phyloP scores from a whole-genome alignment of 306 rosid genomes.

The Rubus parviflorus region DNA sequence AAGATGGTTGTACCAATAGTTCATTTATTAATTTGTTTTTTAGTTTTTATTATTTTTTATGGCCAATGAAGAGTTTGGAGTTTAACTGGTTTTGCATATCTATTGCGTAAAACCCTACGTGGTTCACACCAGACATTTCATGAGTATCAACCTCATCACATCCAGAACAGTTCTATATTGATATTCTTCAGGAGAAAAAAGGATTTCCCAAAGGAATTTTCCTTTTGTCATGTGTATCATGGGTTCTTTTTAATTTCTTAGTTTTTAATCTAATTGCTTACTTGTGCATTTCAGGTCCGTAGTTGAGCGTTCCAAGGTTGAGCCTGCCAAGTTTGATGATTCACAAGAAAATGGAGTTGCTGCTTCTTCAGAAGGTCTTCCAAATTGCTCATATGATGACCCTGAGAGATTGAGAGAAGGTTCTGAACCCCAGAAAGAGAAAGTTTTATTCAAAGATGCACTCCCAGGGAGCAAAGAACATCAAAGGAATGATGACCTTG shows the following conservation, averaged over 20 bases:
- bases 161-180: neutral
- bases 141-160: neutral
- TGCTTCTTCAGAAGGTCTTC: conserved; percentile 47
- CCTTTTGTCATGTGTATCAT: neutral
- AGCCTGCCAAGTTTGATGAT: conserved; percentile 28
- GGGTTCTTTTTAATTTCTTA: neutral
- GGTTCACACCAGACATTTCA: neutral
- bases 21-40: neutral
- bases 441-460: conserved; percentile 27
- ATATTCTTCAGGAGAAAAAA: neutral
- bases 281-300: conserved; percentile 49
- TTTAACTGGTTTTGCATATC: conserved; percentile 4
- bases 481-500: conserved; percentile 33
- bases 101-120: neutral
- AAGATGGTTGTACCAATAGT: neutral
- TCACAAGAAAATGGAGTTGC: conserved; percentile 45
- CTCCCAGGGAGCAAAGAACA: conserved; percentile 24
- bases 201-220: neutral
- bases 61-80: neutral
- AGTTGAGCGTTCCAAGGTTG: conserved; percentile 42
- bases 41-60: neutral
- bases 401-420: conserved; percentile 36
- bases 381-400: conserved; percentile 37
- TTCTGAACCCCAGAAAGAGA: conserved; percentile 46
- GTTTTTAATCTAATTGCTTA: neutral